These are phyloP conservation scores for Albugo laibachii DNA, from an alignment of 352 stramenopile species.

Conservation along the genomic window DNA sequence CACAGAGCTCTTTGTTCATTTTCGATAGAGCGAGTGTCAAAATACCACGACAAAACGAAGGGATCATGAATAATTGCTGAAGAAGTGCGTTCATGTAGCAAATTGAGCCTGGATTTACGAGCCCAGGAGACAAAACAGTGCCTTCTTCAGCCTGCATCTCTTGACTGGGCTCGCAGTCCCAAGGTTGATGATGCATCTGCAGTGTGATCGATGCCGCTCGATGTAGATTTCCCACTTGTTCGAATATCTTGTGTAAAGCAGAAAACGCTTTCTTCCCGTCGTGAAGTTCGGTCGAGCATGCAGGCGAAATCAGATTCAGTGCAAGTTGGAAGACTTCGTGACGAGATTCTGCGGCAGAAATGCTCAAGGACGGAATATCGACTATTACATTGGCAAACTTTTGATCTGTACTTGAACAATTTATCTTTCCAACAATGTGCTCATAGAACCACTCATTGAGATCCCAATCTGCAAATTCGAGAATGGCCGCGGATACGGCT, in stretches of 20 bases:
- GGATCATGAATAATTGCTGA: slow-evolving; percentile 87
- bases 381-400: no score
- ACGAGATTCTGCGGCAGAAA: no score
- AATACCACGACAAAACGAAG: slow-evolving; percentile 29
- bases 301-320: background rate
- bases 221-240: no score
- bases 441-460: no score
- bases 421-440: no score
- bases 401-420: no score
- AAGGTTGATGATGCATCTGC: slow-evolving; percentile 13
- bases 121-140: slow-evolving; percentile 26
- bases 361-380: no score
- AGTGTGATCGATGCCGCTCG: no score
- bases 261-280: background rate
- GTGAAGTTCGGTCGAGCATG: background rate
- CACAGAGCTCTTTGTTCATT: background rate
- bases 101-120: slow-evolving; percentile 96
- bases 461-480: no score
- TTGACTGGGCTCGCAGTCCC: slow-evolving; percentile 30
- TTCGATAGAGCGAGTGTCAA: slow-evolving; percentile 12
- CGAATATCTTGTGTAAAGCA: background rate
- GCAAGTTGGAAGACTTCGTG: no score
- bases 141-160: slow-evolving; percentile 11
- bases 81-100: slow-evolving; percentile 99
- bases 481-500: no score